A percentile compares a stretch with the other conserved stretches of the same genome.
These are phyloP conservation scores for Tylopilus sp. DNA, from an alignment of 768 basidiomycete genomes.

Conservation along the genomic window DNA sequence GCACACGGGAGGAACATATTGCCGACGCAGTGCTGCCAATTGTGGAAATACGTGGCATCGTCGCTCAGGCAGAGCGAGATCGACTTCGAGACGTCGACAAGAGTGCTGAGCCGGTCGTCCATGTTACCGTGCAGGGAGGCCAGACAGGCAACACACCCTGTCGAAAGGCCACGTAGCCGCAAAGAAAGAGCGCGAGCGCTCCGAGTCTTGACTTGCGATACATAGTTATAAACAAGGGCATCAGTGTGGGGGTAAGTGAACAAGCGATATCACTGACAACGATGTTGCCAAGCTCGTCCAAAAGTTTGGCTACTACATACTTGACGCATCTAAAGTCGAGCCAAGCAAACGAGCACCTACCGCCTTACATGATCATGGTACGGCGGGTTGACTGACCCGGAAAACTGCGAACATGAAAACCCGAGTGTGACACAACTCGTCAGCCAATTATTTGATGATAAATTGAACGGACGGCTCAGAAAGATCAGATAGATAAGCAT, in stretches of 20 bases:
- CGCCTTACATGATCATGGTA: no score
- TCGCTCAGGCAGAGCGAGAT: constrained; percentile 76
- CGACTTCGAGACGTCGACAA: constrained; percentile 84
- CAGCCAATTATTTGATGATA: no score
- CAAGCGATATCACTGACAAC: constrained; percentile 40
- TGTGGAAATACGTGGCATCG: constrained; percentile 77
- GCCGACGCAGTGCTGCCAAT: constrained; percentile 94
- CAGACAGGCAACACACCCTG: constrained; percentile 45
- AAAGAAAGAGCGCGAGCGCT: constrained; percentile 68
- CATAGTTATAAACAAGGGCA: constrained; percentile 54
- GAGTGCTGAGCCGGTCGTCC: constrained; percentile 43
- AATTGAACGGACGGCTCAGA: no score
- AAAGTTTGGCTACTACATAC: constrained; percentile 61
- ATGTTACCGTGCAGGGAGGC: background rate
- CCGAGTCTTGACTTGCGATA: constrained; percentile 56
- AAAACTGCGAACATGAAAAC: no score
- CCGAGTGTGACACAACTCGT: no score
- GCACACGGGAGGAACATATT: constrained; percentile 83
- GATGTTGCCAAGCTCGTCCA: constrained; percentile 67
- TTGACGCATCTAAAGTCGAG: no score
- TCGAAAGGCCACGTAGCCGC: constrained; percentile 80
- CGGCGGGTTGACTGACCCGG: no score
- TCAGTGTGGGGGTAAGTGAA: constrained; percentile 9
- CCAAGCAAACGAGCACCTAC: no score
- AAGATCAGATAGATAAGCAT: no score